These are phyloP conservation scores for Meira nashicola DNA, from an alignment of 1,284 basidiomycete species.

Conservation along the genomic window DNA sequence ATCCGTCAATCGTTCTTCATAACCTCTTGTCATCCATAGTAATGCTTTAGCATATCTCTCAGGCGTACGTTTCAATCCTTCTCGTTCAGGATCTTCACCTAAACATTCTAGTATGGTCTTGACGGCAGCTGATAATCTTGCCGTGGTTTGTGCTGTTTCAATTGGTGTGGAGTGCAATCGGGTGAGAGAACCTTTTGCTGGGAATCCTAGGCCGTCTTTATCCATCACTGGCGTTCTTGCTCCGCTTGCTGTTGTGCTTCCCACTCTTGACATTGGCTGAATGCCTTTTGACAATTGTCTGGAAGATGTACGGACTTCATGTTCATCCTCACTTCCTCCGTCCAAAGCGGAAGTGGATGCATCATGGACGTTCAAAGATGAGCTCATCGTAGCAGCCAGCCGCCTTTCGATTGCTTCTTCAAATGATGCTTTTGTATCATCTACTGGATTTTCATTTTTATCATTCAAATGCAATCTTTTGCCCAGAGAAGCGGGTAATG, in stretches of 20 bases:
- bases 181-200: conserved; percentile 42
- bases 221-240: conserved; percentile 44
- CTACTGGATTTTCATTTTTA: background rate
- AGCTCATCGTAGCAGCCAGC: background rate
- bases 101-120: conserved; percentile 92
- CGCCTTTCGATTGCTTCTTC: conserved; percentile 5
- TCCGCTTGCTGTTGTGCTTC: conserved; percentile 16
- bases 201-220: conserved; percentile 49
- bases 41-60: conserved; percentile 94
- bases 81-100: conserved; percentile 92
- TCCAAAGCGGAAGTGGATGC: background rate
- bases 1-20: conserved; percentile 90
- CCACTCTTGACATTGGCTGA: conserved; percentile 12
- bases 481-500: background rate
- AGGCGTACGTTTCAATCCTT: conserved; percentile 84
- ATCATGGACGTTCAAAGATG: background rate
- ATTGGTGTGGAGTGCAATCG: conserved; percentile 41
- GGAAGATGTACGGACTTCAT: background rate
- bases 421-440: background rate
- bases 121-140: conserved; percentile 76
- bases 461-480: too few species aligned
- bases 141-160: conserved; percentile 34
- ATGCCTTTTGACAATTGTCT: background rate
- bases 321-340: background rate
- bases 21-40: conserved; percentile 98